phyloP scores from a whole-genome alignment of 306 rosid genomes.

The Gastrolobium bilobum region DNA sequence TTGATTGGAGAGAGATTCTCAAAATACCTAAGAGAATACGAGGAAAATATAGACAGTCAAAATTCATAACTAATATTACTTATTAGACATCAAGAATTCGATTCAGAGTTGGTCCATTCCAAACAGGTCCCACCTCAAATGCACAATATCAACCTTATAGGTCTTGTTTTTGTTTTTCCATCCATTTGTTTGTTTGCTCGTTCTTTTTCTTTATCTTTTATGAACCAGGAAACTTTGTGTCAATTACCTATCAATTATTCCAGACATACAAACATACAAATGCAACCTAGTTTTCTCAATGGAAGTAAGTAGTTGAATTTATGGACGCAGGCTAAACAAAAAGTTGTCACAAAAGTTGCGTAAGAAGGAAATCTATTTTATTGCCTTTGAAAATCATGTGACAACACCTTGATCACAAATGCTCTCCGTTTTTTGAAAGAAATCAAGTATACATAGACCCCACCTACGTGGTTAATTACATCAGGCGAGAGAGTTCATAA shows the following conservation, averaged over 20 bases:
- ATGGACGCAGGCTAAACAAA: neutral
- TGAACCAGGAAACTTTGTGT: neutral
- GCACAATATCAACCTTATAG: no score
- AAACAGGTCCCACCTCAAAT: no score
- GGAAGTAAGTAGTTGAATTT: neutral
- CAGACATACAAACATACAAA: neutral
- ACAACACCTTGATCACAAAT: neutral
- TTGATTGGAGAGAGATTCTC: no score
- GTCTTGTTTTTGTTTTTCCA: no score
- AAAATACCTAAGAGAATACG: no score
- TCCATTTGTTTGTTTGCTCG: no score
- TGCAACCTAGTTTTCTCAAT: neutral
- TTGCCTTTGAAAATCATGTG: slow-evolving; percentile 8
- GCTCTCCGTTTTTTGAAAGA: neutral
- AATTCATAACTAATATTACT: no score
- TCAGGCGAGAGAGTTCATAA: neutral
- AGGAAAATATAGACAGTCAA: no score
- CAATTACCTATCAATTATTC: slow-evolving; percentile 14
- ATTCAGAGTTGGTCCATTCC: neutral
- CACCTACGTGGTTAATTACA: slow-evolving; percentile 15
- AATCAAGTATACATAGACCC: neutral
- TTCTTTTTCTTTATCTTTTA: neutral
- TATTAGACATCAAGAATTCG: neutral
- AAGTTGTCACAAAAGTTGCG: neutral
- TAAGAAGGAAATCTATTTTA: neutral